These are phyloP conservation scores for Chytriomyces sp. DNA, from an alignment of 192 early-diverging fungal genomes.

Conservation along the genomic window DNA sequence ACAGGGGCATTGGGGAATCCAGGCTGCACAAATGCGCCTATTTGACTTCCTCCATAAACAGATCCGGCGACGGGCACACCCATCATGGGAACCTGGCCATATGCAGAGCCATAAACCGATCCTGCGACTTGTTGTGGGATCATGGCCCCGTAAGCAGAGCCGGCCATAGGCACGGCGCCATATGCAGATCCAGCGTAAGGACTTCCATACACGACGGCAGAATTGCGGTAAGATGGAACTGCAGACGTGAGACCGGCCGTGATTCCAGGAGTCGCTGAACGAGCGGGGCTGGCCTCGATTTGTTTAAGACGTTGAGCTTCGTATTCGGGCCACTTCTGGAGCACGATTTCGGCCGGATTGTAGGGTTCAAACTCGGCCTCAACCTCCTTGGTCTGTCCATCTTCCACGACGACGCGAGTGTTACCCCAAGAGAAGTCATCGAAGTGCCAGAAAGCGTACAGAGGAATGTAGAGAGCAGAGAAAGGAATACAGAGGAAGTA, in stretches of 20 bases:
- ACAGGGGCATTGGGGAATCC: conserved; percentile 2
- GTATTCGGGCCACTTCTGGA: conserved; percentile 85
- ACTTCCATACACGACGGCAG: neutral
- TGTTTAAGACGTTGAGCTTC: conserved; percentile 59
- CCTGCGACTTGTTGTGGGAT: neutral
- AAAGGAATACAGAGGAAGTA: conserved; percentile 90
- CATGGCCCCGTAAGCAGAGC: conserved; percentile 36
- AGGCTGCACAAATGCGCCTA: neutral
- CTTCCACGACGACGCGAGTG: conserved; percentile 90
- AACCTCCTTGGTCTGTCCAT: conserved; percentile 56
- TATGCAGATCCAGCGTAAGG: conserved; percentile 1
- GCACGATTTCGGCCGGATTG: conserved; percentile 77
- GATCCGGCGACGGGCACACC: conserved; percentile 15
- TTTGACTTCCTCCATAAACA: conserved; percentile 34
- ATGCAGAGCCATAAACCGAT: conserved; percentile 14
- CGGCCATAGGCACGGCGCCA: conserved; percentile 15
- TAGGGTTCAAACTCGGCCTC: conserved; percentile 68
- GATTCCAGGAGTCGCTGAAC: conserved; percentile 24
- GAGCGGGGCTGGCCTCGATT: conserved; percentile 12
- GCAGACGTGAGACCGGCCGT: neutral
- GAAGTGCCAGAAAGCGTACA: conserved; percentile 98
- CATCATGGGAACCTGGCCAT: conserved; percentile 12
- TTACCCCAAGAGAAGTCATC: conserved; percentile 99
- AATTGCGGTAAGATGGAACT: neutral
- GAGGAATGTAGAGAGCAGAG: conserved; percentile 88